Conservation (phyloP, 192 early-diverging fungal genomes). For the Coemansia sp. region DNA sequence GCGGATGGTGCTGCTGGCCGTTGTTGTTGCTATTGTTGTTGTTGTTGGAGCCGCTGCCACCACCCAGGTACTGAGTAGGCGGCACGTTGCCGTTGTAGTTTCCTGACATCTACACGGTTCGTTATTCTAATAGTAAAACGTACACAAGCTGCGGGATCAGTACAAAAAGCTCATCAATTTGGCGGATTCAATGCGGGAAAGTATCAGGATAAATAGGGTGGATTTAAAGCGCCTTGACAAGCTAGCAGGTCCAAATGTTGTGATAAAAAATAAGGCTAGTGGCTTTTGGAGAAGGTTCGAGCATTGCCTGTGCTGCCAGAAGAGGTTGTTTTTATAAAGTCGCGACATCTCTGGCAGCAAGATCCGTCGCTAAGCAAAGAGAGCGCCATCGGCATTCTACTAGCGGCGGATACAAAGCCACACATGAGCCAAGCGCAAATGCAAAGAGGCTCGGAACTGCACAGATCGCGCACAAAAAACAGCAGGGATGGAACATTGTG, state of each 20-base stretch:
- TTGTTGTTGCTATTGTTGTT: constrained; percentile 5
- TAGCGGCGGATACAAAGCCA: constrained; percentile 10
- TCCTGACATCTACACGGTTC: constrained; percentile 29
- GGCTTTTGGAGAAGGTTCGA: background rate
- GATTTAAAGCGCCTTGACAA: background rate
- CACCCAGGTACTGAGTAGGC: constrained; percentile 53
- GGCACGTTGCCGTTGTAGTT: constrained; percentile 50
- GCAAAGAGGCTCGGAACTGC: constrained; percentile 2
- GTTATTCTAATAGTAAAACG: constrained; percentile 1
- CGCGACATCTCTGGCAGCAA: background rate
- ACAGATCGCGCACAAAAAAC: background rate
- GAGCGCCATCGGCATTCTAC: background rate
- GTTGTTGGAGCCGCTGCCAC: constrained; percentile 2
- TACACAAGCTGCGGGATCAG: constrained; percentile 3
- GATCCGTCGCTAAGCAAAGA: background rate
- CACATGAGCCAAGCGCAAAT: constrained; percentile 5
- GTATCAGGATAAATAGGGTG: background rate
- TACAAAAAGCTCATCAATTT: background rate
- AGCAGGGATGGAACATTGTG: background rate
- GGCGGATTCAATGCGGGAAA: background rate
- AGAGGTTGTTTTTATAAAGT: background rate
- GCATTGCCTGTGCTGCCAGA: background rate
- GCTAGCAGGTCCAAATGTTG: background rate
- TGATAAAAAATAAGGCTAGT: constrained; percentile 4
- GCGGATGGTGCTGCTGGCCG: constrained; percentile 14